phyloP scores from a whole-genome alignment of 148 eudicot species.

The Fagopyrum homotropicum region DNA sequence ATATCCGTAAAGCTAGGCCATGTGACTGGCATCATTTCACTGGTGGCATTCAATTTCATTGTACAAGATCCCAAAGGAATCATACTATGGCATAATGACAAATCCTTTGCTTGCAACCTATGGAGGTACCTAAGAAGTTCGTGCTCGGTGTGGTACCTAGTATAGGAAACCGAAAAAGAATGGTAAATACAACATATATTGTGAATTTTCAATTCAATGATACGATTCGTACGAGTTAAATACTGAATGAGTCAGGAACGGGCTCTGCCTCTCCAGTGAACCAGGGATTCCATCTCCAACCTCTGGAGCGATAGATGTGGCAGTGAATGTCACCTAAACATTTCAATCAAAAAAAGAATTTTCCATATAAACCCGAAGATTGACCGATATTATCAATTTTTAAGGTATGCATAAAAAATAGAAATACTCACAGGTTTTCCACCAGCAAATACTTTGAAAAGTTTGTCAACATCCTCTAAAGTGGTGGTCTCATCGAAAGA shows the following conservation, averaged over 20 bases:
- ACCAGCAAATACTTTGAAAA: slow-evolving; percentile 70
- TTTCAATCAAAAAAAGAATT: background rate
- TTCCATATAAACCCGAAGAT: background rate
- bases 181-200: background rate
- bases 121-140: slow-evolving; percentile 86
- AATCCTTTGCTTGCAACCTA: slow-evolving; percentile 78
- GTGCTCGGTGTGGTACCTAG: slow-evolving; percentile 92
- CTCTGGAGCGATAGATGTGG: slow-evolving; percentile 78
- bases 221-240: slow-evolving; percentile 72
- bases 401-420: background rate
- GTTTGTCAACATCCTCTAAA: slow-evolving; percentile 80
- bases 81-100: slow-evolving; percentile 98
- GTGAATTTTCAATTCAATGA: background rate
- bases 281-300: slow-evolving; percentile 65
- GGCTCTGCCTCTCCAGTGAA: slow-evolving; percentile 71
- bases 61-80: slow-evolving; percentile 98
- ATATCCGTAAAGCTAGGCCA: slow-evolving; percentile 72
- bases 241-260: slow-evolving; percentile 73
- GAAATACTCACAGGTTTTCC: slow-evolving; percentile 68
- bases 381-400: background rate
- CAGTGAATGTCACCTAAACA: slow-evolving; percentile 71
- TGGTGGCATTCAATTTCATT: slow-evolving; percentile 95
- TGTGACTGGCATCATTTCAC: slow-evolving; percentile 98
- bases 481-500: slow-evolving; percentile 90
- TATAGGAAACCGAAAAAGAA: background rate